Evolutionary conservation across 495 filamentous ascomycete genomes (phyloP), one percentile per base, ranked within the genome.

Genomic region (Daldinia childiae): DNA sequence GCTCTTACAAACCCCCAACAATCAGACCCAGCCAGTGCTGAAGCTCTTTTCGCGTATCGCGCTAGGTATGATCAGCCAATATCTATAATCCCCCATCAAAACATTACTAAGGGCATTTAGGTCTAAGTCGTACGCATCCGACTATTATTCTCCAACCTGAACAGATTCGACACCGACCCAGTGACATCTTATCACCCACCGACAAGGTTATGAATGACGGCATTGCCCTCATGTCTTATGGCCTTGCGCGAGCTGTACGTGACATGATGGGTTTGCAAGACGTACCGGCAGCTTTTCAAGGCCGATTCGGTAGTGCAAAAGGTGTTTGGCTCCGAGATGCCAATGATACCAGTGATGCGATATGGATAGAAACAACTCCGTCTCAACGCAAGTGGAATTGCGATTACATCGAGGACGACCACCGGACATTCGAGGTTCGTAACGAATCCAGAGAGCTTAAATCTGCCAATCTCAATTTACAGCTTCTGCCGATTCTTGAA

Each of bases 281-380:
- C 43, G 84, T 90, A 0, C 93, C 94, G 0, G 91, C 90, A 62
- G 87, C 85, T 6, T 91, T 96, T 58, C 95, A 98, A 79, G 95
- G 84, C 11, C 85, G 95, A 43, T 89, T 98, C 66, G 91, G 90
- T 2, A 89, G 91, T 6, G 92, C 93, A 1, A 98, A 98, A 78
- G 95, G 95, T 2, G 80, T 98, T 43, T 98, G 95, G 94, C 88
- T 94, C 79, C 84, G 95, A 15, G 88, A 90, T 69, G 82, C 82
- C 8, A 80, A 62, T 6, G 81, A 85, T 64, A 75, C 76, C 3
- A 69, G 61, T 7, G 74, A 78, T 34, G 75, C 82, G 0, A 80
- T 85, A 8, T 97, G 91, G 90, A 93, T 98, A 61, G 87, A 93
- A 62, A 89, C 96, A 6, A 90, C 87, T 3, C 84, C 89, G 5